Evolutionary conservation across 1,284 basidiomycete species (phyloP).

Genomic region (Moesziomyces parantarcticus): DNA sequence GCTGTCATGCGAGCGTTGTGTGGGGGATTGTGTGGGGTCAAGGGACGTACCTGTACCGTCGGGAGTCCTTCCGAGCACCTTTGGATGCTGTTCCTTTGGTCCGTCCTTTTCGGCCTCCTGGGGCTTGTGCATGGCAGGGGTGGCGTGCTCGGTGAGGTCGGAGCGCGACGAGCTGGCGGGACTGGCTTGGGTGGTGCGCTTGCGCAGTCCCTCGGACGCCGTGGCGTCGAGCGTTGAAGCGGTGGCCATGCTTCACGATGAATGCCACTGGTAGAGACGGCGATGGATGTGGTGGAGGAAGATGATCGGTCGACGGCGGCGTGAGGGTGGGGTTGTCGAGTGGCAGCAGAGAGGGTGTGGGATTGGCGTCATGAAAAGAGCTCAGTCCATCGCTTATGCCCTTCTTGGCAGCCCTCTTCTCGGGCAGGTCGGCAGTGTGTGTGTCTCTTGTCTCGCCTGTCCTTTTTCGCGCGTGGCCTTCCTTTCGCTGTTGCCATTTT

Average conservation of each 20-base stretch:
- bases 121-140: conserved; percentile 1
- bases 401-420: no score
- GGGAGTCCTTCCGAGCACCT: conserved; percentile 44
- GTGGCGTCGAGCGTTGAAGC: conserved; percentile 3
- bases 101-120: conserved; percentile 3
- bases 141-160: conserved; percentile 20
- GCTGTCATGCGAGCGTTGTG: conserved; percentile 14
- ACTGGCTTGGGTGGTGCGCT: conserved; percentile 17
- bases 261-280: neutral
- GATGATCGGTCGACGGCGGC: conserved; percentile 1
- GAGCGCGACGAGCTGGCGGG: conserved; percentile 15
- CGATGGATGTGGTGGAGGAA: neutral
- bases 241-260: conserved; percentile 21
- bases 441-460: no score
- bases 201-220: conserved; percentile 38
- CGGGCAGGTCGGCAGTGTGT: no score
- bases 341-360: neutral
- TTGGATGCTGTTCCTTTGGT: conserved; percentile 11
- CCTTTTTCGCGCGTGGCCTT: no score
- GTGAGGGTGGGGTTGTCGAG: neutral
- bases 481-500: no score
- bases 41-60: conserved; percentile 41
- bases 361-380: neutral
- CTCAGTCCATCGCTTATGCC: no score
- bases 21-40: conserved; percentile 17